Conservation (phyloP, 805 yeast species). For the Candida schatavii region DNA sequence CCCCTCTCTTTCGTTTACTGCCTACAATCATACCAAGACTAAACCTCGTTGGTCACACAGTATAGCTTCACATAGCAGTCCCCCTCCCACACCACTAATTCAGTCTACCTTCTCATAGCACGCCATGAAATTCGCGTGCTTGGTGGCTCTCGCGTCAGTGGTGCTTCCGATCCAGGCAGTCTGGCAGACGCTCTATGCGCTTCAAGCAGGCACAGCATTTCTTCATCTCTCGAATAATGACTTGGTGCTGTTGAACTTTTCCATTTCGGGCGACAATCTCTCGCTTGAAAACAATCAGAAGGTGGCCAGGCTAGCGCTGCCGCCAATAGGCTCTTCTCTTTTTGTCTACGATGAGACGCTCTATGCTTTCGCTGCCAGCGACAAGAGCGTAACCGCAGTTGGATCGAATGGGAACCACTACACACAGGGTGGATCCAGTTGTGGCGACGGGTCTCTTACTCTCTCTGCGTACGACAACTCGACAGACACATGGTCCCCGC, state of each 20-base stretch:
- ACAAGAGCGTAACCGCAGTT: not conserved
- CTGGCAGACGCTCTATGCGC: slow-evolving; percentile 38
- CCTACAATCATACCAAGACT: too few relatives aligned
- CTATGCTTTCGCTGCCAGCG: slow-evolving; percentile 23
- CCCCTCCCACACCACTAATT: not conserved
- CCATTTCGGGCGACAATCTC: slow-evolving; percentile 28
- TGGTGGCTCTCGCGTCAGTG: not conserved
- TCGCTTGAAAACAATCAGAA: slow-evolving; percentile 19
- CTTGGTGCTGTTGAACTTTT: slow-evolving; percentile 32
- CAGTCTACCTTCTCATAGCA: not conserved
- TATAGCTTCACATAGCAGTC: too few relatives aligned
- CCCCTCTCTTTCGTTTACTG: too few relatives aligned
- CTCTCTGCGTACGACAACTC: slow-evolving; percentile 19
- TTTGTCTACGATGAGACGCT: slow-evolving; percentile 26
- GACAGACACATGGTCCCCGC: slow-evolving; percentile 19
- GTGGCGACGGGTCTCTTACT: slow-evolving; percentile 27
- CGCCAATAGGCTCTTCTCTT: slow-evolving; percentile 32
- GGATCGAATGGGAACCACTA: not conserved
- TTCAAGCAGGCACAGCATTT: slow-evolving; percentile 30
- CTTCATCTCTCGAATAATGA: slow-evolving; percentile 36
- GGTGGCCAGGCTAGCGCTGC: slow-evolving; percentile 21
- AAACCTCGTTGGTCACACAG: too few relatives aligned
- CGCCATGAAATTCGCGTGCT: not conserved
- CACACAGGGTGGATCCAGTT: slow-evolving; percentile 10
- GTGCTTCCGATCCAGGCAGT: not conserved